Conservation (phyloP, 805 yeast species). For the Metschnikowia matae region DNA sequence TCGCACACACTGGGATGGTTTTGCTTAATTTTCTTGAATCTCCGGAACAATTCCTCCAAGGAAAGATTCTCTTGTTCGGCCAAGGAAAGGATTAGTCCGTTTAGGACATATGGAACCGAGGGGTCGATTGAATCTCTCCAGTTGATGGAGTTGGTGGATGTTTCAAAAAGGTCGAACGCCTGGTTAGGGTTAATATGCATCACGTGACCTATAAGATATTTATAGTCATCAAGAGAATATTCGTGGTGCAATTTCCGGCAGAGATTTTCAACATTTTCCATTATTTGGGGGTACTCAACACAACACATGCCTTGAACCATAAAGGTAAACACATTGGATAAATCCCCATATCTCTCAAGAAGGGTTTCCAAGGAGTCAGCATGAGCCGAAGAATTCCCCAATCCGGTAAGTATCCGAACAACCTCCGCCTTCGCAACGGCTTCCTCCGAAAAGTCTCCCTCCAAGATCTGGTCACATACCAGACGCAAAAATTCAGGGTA, state of each 20-base stretch:
- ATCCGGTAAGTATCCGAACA: not conserved
- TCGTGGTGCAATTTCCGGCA: not conserved
- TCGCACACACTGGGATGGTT: slow-evolving; percentile 30
- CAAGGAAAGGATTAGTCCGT: slow-evolving; percentile 38
- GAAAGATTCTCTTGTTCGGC: slow-evolving; percentile 27
- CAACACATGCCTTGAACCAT: not conserved
- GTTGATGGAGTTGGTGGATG: slow-evolving; percentile 19
- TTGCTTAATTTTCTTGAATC: slow-evolving; percentile 33
- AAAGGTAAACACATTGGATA: not conserved
- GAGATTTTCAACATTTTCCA: not conserved
- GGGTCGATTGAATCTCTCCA: slow-evolving; percentile 16
- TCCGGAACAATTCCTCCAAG: slow-evolving; percentile 23
- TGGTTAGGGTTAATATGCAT: slow-evolving; percentile 17
- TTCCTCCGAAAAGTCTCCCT: not conserved
- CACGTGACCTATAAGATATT: slow-evolving; percentile 27
- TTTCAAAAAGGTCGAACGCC: slow-evolving; percentile 30
- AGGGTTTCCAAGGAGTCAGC: not conserved
- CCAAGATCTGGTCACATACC: not conserved
- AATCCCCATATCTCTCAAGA: not conserved
- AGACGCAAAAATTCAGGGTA: not conserved
- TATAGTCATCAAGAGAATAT: slow-evolving; percentile 10
- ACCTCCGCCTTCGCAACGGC: not conserved
- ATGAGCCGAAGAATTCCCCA: not conserved
- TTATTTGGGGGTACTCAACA: not conserved
- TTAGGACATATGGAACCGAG: slow-evolving; percentile 27